Evolutionary conservation across 768 basidiomycete species (phyloP).

Genomic region (Tylopilus sp.): DNA sequence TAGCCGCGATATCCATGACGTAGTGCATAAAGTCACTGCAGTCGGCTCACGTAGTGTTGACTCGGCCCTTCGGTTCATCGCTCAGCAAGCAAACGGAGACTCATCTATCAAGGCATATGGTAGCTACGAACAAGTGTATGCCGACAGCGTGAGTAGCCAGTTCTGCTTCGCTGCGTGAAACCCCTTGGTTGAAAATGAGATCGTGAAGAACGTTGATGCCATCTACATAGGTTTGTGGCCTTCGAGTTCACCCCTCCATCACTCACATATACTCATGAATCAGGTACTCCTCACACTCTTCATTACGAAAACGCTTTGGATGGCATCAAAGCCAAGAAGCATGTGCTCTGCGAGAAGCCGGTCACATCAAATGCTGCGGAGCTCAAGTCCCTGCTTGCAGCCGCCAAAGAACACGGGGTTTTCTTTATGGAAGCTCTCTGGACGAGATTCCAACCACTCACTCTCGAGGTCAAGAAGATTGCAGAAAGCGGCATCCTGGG

Average conservation of each 20-base stretch:
- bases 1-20: constrained; percentile 65
- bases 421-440: constrained; percentile 95
- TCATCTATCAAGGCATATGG: constrained; percentile 64
- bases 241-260: neutral
- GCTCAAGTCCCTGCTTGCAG: constrained; percentile 63
- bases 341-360: constrained; percentile 88
- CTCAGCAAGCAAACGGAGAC: constrained; percentile 46
- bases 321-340: constrained; percentile 75
- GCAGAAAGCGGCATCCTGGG: constrained; percentile 64
- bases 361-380: constrained; percentile 77
- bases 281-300: constrained; percentile 80
- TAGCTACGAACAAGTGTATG: constrained; percentile 69
- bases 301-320: constrained; percentile 78
- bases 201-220: constrained; percentile 61
- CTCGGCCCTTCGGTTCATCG: constrained; percentile 70
- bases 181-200: neutral
- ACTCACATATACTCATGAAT: constrained; percentile 3
- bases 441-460: constrained; percentile 79
- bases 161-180: neutral
- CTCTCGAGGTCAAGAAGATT: constrained; percentile 59
- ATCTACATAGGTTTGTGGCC: constrained; percentile 62
- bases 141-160: constrained; percentile 52
- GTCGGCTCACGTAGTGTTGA: constrained; percentile 73
- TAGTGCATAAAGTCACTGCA: constrained; percentile 65
- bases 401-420: constrained; percentile 73